Base-by-base conservation (phyloP, 2,329 filamentous ascomycete species). In the Eurotiales sp. region DNA sequence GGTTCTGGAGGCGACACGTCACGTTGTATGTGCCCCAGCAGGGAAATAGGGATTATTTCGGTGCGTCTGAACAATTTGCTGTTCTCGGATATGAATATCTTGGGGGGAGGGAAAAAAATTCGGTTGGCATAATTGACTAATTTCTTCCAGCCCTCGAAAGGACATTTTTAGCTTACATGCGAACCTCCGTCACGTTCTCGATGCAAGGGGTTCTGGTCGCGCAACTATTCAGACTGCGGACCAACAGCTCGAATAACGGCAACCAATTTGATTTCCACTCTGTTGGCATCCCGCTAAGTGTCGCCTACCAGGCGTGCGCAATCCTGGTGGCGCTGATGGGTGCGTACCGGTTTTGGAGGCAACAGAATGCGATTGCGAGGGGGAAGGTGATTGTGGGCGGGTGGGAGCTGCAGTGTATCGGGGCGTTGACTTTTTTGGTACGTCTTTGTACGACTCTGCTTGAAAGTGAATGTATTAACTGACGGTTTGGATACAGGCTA, bases 151-250 rank as follows among this genome's bases (percentile, higher is more conserved):
- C 87, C 32, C 78, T 89, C 50, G 86, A 90, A 68, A 76, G 86
- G 51, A 90, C 86, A 15, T 90, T 85, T 62, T 79, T 90, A 15
- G 84, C 79, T 25, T 90, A 89, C 65, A 76, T 89, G 25, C 80
- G 86, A 17, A 90, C 86, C 1, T 87, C 84, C 0, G 69, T 87
- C 32, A 76, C 80, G n/a, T 73, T 89, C 34, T 83, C 85, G 12
- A 84, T 88, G 70, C 71, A 83, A 17, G 85, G 85, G 15, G 80
- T 86, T 2, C 59, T 82, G 3, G 77, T 86, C 23, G 82, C 85
- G 0, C 86, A 90, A 61, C 77, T 90, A 7, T 88, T 87, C 59
- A 75, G 78, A 17, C 72, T 85, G 3, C 77, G 85, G 60, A 54
- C 52, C 23, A 43, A 53, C 2, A 45, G 10, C 34, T 8, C 11